A percentile compares a stretch with the other conserved stretches of the same genome.
Evolutionary conservation across 495 filamentous ascomycete species (phyloP).

Genomic region (Entonaema liquescens): DNA sequence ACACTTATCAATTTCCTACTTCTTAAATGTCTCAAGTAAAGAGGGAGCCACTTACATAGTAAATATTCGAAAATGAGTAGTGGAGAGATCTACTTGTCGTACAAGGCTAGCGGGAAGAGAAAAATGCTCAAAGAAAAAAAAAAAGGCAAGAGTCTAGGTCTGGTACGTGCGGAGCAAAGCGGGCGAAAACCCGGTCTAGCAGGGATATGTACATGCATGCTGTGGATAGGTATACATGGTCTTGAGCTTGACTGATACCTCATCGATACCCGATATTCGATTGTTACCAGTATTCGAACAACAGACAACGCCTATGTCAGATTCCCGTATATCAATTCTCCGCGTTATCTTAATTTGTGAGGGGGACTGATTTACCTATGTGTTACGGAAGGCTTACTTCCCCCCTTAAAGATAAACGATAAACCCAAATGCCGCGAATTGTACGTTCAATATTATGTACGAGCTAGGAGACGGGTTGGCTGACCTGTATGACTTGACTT

Average conservation of each 20-base stretch:
- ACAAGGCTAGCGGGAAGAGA: constrained; percentile 24
- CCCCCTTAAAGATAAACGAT: neutral
- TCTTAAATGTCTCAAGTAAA: neutral
- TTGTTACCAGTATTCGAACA: neutral
- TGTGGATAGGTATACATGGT: constrained; percentile 2
- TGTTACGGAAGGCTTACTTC: neutral
- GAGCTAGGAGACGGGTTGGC: constrained; percentile 27
- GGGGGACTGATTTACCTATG: neutral
- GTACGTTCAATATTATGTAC: constrained; percentile 17
- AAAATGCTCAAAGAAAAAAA: constrained; percentile 31
- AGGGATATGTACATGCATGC: constrained; percentile 29
- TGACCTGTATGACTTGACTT: constrained; percentile 28
- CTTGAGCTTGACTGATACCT: constrained; percentile 29
- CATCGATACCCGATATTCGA: constrained; percentile 27
- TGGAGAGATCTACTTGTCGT: constrained; percentile 10
- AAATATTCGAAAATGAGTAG: constrained; percentile 17
- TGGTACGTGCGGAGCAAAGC: constrained; percentile 39
- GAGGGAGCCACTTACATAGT: neutral
- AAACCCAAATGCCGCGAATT: constrained; percentile 26
- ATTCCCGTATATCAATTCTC: neutral
- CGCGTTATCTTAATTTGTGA: neutral
- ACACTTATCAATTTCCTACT: neutral
- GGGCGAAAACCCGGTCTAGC: constrained; percentile 34
- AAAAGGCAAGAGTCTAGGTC: constrained; percentile 32
- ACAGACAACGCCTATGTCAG: neutral